phyloP scores from a whole-genome alignment of 176 grass and related monocot genomes.

The Avena sativa region DNA sequence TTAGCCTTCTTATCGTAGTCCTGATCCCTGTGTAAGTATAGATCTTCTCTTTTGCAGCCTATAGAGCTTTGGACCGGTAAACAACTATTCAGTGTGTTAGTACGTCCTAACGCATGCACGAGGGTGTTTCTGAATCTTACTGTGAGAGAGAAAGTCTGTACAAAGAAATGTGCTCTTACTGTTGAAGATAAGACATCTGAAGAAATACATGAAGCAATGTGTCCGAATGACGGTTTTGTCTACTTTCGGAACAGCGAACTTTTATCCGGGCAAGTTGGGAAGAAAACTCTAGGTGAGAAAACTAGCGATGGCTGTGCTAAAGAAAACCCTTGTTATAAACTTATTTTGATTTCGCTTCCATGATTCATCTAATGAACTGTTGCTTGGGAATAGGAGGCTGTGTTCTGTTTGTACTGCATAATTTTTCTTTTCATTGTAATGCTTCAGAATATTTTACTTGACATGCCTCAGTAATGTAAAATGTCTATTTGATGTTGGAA shows the following conservation, averaged over 20 bases:
- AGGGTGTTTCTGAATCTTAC: constrained; percentile 90
- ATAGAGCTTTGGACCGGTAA: constrained; percentile 98
- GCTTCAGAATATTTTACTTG: constrained; percentile 26
- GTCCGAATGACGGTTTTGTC: constrained; percentile 86
- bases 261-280: constrained; percentile 88
- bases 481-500: constrained; percentile 13
- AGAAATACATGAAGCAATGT: constrained; percentile 64
- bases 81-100: constrained; percentile 89
- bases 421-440: constrained; percentile 19
- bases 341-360: not conserved
- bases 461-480: not conserved
- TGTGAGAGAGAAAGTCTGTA: constrained; percentile 74
- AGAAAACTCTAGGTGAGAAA: constrained; percentile 84
- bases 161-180: constrained; percentile 19
- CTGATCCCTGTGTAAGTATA: constrained; percentile 23
- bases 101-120: constrained; percentile 84
- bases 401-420: not conserved
- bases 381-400: not conserved
- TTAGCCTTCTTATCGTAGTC: constrained; percentile 33
- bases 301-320: not conserved
- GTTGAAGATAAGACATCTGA: constrained; percentile 10
- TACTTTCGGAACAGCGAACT: constrained; percentile 97
- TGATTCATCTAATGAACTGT: not conserved
- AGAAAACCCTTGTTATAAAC: not conserved
- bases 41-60: constrained; percentile 66